These are phyloP conservation scores for Dittrichia graveolens DNA, from an alignment of 129 eudicot genomes.

Conservation along the genomic window DNA sequence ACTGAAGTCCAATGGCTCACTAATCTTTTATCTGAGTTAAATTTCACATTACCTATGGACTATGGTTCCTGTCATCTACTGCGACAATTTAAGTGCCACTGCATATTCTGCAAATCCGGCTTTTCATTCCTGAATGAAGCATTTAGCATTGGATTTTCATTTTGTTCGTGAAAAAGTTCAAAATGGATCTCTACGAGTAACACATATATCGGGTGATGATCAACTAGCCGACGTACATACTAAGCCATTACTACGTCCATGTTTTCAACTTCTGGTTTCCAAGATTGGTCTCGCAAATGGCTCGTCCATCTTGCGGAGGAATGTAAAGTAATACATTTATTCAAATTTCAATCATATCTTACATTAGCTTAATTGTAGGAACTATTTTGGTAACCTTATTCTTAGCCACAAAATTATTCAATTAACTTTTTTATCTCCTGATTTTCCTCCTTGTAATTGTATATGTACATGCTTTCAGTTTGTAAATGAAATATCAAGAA, in stretches of 20 bases:
- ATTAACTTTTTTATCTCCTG: background rate
- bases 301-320: conserved; percentile 7
- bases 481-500: too few relatives aligned
- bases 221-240: background rate
- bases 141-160: too few relatives aligned
- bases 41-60: too few relatives aligned
- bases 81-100: too few relatives aligned
- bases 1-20: too few relatives aligned
- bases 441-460: background rate
- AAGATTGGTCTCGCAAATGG: background rate
- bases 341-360: background rate
- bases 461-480: too few relatives aligned
- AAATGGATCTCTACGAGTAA: background rate
- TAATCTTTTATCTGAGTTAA: too few relatives aligned
- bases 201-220: background rate
- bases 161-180: too few relatives aligned
- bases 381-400: background rate
- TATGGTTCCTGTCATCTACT: too few relatives aligned
- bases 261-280: background rate
- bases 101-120: too few relatives aligned
- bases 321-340: background rate
- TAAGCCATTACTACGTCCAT: background rate
- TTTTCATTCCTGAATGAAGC: too few relatives aligned
- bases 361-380: background rate
- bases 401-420: too few relatives aligned